A percentile compares a stretch with the other conserved stretches of the same genome.
Conservation (phyloP, 495 filamentous ascomycete species). For the Baudoinia panamericana region DNA sequence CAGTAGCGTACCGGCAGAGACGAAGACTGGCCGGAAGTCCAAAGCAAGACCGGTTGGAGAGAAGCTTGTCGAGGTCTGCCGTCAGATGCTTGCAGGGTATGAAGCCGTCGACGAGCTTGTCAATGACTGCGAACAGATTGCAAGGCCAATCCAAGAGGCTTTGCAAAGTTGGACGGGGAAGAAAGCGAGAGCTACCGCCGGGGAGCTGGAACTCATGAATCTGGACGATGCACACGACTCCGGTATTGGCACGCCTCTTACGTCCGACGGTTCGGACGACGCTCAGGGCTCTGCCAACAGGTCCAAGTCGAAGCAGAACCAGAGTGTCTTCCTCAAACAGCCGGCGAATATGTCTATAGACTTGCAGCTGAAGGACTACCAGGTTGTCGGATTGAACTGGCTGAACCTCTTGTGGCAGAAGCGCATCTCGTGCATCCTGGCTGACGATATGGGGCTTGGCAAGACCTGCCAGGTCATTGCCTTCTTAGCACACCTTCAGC, state of each 20-base stretch:
- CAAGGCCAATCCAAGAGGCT: conserved; percentile 50
- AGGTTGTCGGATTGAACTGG: conserved; percentile 93
- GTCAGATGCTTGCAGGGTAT: conserved; percentile 60
- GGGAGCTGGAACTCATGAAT: conserved; percentile 55
- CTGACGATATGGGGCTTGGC: conserved; percentile 95
- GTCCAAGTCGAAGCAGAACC: conserved; percentile 26
- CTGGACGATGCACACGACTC: conserved; percentile 51
- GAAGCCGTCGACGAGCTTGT: conserved; percentile 73
- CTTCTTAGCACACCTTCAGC: conserved; percentile 70
- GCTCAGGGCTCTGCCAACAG: conserved; percentile 30
- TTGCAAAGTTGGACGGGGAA: conserved; percentile 67
- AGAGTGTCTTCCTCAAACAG: conserved; percentile 47
- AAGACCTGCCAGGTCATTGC: conserved; percentile 96
- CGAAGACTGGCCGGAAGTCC: conserved; percentile 34
- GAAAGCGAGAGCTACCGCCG: conserved; percentile 47
- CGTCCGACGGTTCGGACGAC: conserved; percentile 34
- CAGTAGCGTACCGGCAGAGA: conserved; percentile 23
- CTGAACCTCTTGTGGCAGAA: conserved; percentile 65
- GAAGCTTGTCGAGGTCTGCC: conserved; percentile 56
- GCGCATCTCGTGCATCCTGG: conserved; percentile 72
- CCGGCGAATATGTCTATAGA: conserved; percentile 60
- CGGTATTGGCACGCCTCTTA: conserved; percentile 59
- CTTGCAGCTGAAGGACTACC: conserved; percentile 74
- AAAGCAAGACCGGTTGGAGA: conserved; percentile 48
- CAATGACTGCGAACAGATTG: conserved; percentile 53